Conservation (phyloP, 805 yeast genomes). For the Monosporozyma solicola region DNA sequence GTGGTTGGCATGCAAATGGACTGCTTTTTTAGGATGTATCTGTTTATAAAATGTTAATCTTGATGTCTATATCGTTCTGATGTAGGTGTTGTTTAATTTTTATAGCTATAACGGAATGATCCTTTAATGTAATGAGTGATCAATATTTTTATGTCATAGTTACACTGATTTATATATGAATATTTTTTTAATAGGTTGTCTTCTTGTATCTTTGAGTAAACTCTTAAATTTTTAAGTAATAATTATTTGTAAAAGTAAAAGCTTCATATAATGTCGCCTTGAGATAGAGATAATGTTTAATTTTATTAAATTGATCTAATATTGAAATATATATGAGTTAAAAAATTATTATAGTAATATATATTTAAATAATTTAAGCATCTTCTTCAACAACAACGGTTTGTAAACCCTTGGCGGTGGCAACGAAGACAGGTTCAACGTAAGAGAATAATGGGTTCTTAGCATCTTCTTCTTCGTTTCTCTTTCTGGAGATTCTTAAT, state of each 20-base stretch:
- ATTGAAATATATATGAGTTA: background rate
- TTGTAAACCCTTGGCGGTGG: constrained; percentile 94
- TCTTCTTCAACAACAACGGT: constrained; percentile 93
- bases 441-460: constrained; percentile 94
- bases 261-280: background rate
- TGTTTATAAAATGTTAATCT: constrained; percentile 4
- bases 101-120: constrained; percentile 11
- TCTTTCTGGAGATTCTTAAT: constrained; percentile 97
- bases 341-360: background rate
- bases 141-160: constrained; percentile 52
- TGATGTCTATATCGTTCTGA: constrained; percentile 17
- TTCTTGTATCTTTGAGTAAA: background rate
- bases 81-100: constrained; percentile 2
- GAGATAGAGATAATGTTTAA: background rate
- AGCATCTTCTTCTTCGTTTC: constrained; percentile 99
- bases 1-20: constrained; percentile 12
- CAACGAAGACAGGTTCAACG: constrained; percentile 95
- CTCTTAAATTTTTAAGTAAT: background rate
- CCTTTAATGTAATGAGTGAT: constrained; percentile 57
- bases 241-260: background rate
- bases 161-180: constrained; percentile 14
- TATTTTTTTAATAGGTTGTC: background rate
- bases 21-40: constrained; percentile 10
- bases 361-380: constrained; percentile 23
- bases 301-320: background rate